These are phyloP conservation scores for Benincasa hispida DNA, from an alignment of 306 rosid genomes.

Conservation along the genomic window DNA sequence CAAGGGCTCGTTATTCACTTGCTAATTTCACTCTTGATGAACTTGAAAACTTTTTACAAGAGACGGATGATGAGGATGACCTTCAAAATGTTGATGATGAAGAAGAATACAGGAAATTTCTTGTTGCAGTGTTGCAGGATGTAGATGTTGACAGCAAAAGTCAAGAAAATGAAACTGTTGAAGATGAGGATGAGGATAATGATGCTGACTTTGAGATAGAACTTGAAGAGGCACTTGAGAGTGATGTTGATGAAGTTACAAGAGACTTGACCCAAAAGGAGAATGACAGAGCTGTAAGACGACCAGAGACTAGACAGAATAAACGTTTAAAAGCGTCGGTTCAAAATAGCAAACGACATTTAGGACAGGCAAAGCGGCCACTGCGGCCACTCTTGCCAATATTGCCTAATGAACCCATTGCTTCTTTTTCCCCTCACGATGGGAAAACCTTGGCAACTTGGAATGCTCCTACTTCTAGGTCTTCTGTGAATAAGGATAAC, in stretches of 20 bases:
- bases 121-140: conserved; percentile 65
- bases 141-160: conserved; percentile 41
- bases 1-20: conserved; percentile 90
- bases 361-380: conserved; percentile 50
- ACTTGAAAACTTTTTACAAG: conserved; percentile 93
- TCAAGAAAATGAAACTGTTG: conserved; percentile 54
- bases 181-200: conserved; percentile 83
- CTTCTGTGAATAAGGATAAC: conserved; percentile 35
- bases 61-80: conserved; percentile 90
- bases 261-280: conserved; percentile 21
- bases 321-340: conserved; percentile 36
- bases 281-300: conserved; percentile 45
- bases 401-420: conserved; percentile 31
- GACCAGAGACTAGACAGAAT: conserved; percentile 84
- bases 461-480: conserved; percentile 17
- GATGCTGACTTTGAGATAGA: conserved; percentile 96
- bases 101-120: conserved; percentile 88
- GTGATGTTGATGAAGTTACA: conserved; percentile 54
- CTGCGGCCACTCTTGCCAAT: conserved; percentile 75
- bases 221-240: conserved; percentile 88
- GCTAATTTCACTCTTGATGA: conserved; percentile 85
- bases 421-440: conserved; percentile 21
- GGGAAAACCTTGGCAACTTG: conserved; percentile 40
- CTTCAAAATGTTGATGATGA: conserved; percentile 77
- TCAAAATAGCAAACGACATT: conserved; percentile 33